Evolutionary conservation across 805 yeast genomes (phyloP).

Genomic region (Cyberlindnera lachancei): DNA sequence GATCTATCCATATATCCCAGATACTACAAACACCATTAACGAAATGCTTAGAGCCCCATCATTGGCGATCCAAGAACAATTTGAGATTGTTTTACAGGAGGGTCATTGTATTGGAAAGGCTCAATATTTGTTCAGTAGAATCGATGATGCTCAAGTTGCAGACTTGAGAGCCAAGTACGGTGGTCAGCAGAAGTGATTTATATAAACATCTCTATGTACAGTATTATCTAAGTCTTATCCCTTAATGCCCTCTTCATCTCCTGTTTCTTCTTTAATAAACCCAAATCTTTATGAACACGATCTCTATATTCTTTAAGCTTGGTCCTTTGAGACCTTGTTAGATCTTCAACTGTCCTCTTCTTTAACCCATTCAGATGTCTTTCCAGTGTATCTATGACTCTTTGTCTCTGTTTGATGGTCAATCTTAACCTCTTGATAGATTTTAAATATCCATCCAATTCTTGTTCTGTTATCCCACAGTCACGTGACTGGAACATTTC

Average conservation of each 20-base stretch:
- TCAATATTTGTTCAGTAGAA: constrained; percentile 84
- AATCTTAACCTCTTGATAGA: constrained; percentile 19
- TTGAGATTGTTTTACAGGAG: constrained; percentile 56
- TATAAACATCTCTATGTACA: background rate
- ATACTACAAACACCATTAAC: constrained; percentile 58
- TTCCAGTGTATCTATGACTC: constrained; percentile 6
- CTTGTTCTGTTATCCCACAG: constrained; percentile 12
- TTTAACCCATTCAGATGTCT: constrained; percentile 8
- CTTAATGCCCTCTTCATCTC: constrained; percentile 10
- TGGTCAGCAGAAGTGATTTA: constrained; percentile 45
- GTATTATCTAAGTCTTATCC: background rate
- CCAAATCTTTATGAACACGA: constrained; percentile 9
- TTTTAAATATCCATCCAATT: constrained; percentile 17
- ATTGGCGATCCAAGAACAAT: constrained; percentile 67
- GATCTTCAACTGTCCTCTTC: constrained; percentile 9
- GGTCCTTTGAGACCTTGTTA: constrained; percentile 1
- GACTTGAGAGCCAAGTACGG: constrained; percentile 85
- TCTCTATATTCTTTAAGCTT: constrained; percentile 6
- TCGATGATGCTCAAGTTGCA: constrained; percentile 81
- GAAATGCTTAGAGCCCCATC: constrained; percentile 80
- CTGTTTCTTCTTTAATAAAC: constrained; percentile 11
- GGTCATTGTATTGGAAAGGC: constrained; percentile 91
- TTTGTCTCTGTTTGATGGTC: constrained; percentile 10
- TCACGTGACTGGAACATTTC: constrained; percentile 2
- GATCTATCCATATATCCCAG: constrained; percentile 87